Evolutionary conservation across 768 basidiomycete genomes (phyloP).

Genomic region (Leccinum incarnatum): DNA sequence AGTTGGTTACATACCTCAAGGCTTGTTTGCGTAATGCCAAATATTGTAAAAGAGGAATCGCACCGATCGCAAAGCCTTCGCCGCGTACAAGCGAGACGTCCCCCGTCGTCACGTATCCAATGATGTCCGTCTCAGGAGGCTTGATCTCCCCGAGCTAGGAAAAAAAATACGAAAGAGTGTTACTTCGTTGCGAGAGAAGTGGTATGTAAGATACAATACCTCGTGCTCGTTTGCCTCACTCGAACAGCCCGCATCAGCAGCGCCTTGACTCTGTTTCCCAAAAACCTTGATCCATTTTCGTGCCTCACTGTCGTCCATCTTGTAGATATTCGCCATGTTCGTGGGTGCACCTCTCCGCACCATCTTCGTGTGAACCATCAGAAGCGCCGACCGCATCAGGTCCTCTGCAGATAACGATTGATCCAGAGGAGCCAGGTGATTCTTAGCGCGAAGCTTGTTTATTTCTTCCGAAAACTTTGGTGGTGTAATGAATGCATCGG

Average conservation of each 20-base stretch:
- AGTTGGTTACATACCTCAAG: constrained; percentile 27
- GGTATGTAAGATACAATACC: constrained; percentile 22
- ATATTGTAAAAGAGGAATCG: constrained; percentile 55
- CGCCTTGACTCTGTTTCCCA: constrained; percentile 14
- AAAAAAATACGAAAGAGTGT: neutral
- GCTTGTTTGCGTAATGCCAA: constrained; percentile 54
- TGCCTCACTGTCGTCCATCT: constrained; percentile 52
- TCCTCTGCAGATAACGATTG: constrained; percentile 35
- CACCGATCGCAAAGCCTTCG: constrained; percentile 73
- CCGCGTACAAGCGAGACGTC: constrained; percentile 79
- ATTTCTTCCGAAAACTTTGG: constrained; percentile 51
- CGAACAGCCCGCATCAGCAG: constrained; percentile 17
- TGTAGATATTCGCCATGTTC: constrained; percentile 73
- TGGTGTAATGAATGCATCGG: constrained; percentile 40
- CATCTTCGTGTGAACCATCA: constrained; percentile 63
- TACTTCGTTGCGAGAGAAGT: neutral
- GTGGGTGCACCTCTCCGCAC: constrained; percentile 67
- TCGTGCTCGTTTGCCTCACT: constrained; percentile 22
- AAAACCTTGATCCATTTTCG: constrained; percentile 44
- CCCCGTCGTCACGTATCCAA: constrained; percentile 86
- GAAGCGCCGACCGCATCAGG: constrained; percentile 58
- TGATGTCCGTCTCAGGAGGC: constrained; percentile 45
- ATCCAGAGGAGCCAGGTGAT: constrained; percentile 43
- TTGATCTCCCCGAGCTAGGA: constrained; percentile 45
- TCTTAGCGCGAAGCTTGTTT: constrained; percentile 57